Conservation (phyloP, 2,329 filamentous ascomycete species). For the Botryosphaeria dothidea region DNA sequence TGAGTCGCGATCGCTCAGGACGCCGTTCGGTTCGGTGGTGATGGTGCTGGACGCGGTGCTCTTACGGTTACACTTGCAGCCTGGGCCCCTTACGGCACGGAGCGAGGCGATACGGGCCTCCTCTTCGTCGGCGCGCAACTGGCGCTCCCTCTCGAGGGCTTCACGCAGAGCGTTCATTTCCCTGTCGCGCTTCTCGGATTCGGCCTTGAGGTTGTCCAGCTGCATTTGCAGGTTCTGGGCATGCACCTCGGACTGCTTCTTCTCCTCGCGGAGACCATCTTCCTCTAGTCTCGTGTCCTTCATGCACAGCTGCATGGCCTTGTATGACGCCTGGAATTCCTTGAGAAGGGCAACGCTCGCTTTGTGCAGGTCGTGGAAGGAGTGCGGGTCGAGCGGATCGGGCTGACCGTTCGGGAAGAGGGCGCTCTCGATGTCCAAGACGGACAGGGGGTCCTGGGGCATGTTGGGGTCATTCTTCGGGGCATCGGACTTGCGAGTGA, state of each 20-base stretch:
- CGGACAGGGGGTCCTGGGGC: slow-evolving; percentile 54
- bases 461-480: slow-evolving; percentile 26
- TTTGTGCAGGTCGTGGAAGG: slow-evolving; percentile 57
- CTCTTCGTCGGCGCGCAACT: slow-evolving; percentile 36
- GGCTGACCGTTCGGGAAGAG: slow-evolving; percentile 56
- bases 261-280: slow-evolving; percentile 60
- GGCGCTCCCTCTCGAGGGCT: slow-evolving; percentile 36
- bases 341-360: slow-evolving; percentile 58
- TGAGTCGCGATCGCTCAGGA: slow-evolving; percentile 46
- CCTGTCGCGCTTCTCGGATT: slow-evolving; percentile 55
- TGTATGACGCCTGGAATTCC: slow-evolving; percentile 59
- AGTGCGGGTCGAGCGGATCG: slow-evolving; percentile 52
- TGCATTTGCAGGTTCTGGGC: slow-evolving; percentile 61
- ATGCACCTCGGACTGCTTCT: slow-evolving; percentile 60
- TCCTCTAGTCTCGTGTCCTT: slow-evolving; percentile 56
- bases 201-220: slow-evolving; percentile 59
- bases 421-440: slow-evolving; percentile 54
- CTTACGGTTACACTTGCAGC: slow-evolving; percentile 12
- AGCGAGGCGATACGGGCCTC: slow-evolving; percentile 21
- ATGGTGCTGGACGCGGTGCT: slow-evolving; percentile 36
- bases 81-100: slow-evolving; percentile 35
- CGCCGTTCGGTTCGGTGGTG: slow-evolving; percentile 13
- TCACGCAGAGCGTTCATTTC: slow-evolving; percentile 46
- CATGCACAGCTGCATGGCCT: slow-evolving; percentile 42
- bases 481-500: slow-evolving; percentile 24